Conservation (phyloP, 371 early-diverging fungal species). For the Blastocladiella emersonii region DNA sequence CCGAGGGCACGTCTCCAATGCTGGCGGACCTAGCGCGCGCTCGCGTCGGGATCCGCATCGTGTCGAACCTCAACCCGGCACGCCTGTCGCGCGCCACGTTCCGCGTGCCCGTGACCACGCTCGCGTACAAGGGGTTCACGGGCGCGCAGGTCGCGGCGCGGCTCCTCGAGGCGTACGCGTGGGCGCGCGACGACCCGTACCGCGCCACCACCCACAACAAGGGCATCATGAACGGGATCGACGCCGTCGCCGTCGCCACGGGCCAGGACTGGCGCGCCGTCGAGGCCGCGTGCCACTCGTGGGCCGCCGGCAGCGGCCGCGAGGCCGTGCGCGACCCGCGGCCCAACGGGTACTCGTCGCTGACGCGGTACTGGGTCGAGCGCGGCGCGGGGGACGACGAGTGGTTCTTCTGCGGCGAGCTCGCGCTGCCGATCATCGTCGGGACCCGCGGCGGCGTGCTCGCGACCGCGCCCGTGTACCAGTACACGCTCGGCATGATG, state of each 20-base stretch:
- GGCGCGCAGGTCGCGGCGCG: slow-evolving; percentile 40
- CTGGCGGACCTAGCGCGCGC: neutral
- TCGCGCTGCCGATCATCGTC: slow-evolving; percentile 50
- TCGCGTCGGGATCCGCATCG: neutral
- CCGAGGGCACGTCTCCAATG: slow-evolving; percentile 24
- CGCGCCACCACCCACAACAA: slow-evolving; percentile 57
- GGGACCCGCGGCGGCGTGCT: slow-evolving; percentile 53
- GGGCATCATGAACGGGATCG: slow-evolving; percentile 61
- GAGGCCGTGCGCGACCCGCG: slow-evolving; percentile 1
- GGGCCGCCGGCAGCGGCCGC: slow-evolving; percentile 30
- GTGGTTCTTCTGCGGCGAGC: slow-evolving; percentile 39
- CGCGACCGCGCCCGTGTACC: slow-evolving; percentile 47
- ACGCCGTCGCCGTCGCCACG: slow-evolving; percentile 53
- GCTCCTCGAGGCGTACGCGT: slow-evolving; percentile 44
- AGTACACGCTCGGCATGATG: slow-evolving; percentile 42
- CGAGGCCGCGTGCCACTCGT: slow-evolving; percentile 50
- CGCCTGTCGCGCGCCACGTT: slow-evolving; percentile 27
- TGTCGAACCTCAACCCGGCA: slow-evolving; percentile 1
- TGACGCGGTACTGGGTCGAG: slow-evolving; percentile 51
- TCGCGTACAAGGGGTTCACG: slow-evolving; percentile 37
- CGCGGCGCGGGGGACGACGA: slow-evolving; percentile 19
- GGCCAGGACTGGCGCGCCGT: slow-evolving; percentile 64
- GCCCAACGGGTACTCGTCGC: slow-evolving; percentile 28
- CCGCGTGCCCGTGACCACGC: slow-evolving; percentile 33
- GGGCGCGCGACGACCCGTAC: slow-evolving; percentile 49